Base-by-base conservation (phyloP, 345 rosid genomes). In the Syzygium aqueum region DNA sequence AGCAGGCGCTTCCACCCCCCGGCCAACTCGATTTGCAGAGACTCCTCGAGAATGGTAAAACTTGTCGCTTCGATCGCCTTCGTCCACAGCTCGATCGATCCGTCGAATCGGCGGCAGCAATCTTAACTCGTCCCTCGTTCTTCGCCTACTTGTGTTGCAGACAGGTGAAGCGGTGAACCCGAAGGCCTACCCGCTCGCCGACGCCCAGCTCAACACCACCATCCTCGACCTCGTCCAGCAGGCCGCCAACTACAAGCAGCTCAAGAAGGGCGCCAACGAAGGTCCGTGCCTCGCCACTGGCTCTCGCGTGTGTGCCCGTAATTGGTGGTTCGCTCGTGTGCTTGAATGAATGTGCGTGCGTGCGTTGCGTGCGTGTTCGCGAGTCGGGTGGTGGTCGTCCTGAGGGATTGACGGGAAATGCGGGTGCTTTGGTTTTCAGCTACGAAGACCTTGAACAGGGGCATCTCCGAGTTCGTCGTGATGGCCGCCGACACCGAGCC, bases 181-280 rank as follows among this genome's bases (percentile, higher is more conserved):
- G 0, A 95, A 95, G 90, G 99, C 98, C 3, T 95, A 95, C 88
- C 99, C 99, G 2, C 93, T 97, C 8, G 98, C 99, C 2, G 96
- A 95, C 90, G 90, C 97, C 15, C 95, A 96, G 92, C 90, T 97
- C 52, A 67, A 95, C 2, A 94, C 94, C 30, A 95, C 99, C 15
- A 97, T 97, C 51, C 90, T 96, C 37, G 99, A 97, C 92, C 98
- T 97, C 27, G 94, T 97, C 87, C 98, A 96, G 85, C 99, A 97
- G 92, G 99, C 99, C 53, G 94, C 98, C 84, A 95, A 96, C 88
- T 95, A 96, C 96, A 96, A 95, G 94, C 99, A 97, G 90, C 99
- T 97, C 87, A 97, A 97, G 87, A 97, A 97, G 92, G 99, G 99
- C 11, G 99, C 98, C 37, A 97, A 97, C 87, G 99, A 97, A 95